phyloP scores from a whole-genome alignment of 139 green algal species.

The Chlorella sp. region DNA sequence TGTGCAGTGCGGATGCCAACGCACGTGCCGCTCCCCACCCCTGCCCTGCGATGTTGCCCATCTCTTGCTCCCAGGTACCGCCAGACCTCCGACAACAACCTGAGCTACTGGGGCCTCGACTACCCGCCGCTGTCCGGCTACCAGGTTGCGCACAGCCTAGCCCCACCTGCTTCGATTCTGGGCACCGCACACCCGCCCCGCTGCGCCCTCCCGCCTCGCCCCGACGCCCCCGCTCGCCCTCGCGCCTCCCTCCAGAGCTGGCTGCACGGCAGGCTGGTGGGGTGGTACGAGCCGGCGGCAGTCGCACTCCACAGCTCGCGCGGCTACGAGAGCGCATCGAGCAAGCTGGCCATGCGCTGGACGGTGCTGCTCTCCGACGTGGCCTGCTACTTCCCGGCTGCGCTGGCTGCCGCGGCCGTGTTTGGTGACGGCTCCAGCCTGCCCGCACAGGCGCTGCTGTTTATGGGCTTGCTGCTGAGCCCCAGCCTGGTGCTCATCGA shows the following conservation, averaged over 20 bases:
- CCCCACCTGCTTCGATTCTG: too few relatives aligned
- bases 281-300: slow-evolving; percentile 67
- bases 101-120: slow-evolving; percentile 95
- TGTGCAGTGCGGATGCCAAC: neutral
- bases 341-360: slow-evolving; percentile 83
- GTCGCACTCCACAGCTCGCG: slow-evolving; percentile 67
- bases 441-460: neutral
- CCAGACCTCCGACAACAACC: slow-evolving; percentile 54
- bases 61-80: slow-evolving; percentile 42
- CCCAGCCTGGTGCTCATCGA: slow-evolving; percentile 90
- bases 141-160: too few relatives aligned
- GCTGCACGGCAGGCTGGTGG: slow-evolving; percentile 73
- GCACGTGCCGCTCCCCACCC: too few relatives aligned
- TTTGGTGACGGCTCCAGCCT: slow-evolving; percentile 14
- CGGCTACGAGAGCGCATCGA: slow-evolving; percentile 82
- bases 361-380: slow-evolving; percentile 87
- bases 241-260: slow-evolving; percentile 64
- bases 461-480: slow-evolving; percentile 72
- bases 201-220: neutral
- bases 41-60: neutral
- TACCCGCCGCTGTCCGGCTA: slow-evolving; percentile 97
- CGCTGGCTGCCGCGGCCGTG: slow-evolving; percentile 27
- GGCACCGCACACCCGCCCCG: too few relatives aligned
- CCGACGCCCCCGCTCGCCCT: neutral
- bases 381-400: slow-evolving; percentile 85